Conservation (phyloP, 805 yeast species). For the Barnettozyma pratensis region DNA sequence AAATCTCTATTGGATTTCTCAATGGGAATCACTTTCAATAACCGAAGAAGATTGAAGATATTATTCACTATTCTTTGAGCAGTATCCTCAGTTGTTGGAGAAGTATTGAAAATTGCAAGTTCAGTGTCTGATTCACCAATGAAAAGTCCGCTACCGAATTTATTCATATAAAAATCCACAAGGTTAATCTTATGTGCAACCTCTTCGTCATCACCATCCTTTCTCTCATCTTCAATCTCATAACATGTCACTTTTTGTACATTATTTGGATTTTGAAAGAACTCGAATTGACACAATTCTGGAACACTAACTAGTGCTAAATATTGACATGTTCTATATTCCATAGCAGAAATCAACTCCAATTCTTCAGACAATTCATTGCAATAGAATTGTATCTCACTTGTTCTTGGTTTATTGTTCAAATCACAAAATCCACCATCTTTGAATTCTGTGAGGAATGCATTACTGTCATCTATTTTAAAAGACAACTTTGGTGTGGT, state of each 20-base stretch:
- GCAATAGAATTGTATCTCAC: slow-evolving; percentile 21
- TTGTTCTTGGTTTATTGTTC: slow-evolving; percentile 18
- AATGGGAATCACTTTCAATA: background rate
- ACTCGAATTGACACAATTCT: slow-evolving; percentile 16
- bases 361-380: slow-evolving; percentile 7
- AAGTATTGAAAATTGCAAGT: background rate
- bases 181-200: background rate
- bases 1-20: background rate
- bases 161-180: background rate
- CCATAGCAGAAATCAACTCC: slow-evolving; percentile 9
- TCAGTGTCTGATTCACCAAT: background rate
- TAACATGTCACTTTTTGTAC: background rate
- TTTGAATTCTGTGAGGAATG: slow-evolving; percentile 1
- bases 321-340: slow-evolving; percentile 21
- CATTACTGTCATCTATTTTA: slow-evolving; percentile 1
- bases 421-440: slow-evolving; percentile 24
- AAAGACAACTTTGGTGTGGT: background rate
- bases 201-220: background rate
- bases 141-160: slow-evolving; percentile 3
- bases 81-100: background rate
- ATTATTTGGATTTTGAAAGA: slow-evolving; percentile 8
- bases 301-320: slow-evolving; percentile 19
- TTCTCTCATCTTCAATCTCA: no score
- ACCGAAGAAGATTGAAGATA: background rate
- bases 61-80: background rate